Conservation (phyloP, 1,139 yeast genomes). For the Kluyveromyces sp. region DNA sequence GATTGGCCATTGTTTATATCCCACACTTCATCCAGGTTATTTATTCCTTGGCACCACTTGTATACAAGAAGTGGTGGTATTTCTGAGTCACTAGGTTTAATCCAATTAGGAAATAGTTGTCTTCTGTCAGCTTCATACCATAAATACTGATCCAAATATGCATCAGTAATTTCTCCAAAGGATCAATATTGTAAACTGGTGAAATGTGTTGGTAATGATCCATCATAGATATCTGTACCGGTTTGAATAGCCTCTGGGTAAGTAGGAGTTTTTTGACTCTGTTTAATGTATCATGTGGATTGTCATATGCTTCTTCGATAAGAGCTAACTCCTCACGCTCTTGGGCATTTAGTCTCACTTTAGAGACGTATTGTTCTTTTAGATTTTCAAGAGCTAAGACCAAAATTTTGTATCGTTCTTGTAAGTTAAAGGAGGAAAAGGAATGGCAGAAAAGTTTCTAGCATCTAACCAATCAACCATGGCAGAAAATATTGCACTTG, state of each 20-base stretch:
- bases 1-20: slow-evolving; percentile 64
- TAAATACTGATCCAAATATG: slow-evolving; percentile 87
- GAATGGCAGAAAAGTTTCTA: slow-evolving; percentile 76
- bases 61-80: slow-evolving; percentile 87
- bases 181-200: slow-evolving; percentile 85
- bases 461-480: slow-evolving; percentile 93
- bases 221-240: slow-evolving; percentile 82
- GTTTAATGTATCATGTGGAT: slow-evolving; percentile 87
- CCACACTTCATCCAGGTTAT: slow-evolving; percentile 76
- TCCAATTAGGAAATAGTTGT: slow-evolving; percentile 88
- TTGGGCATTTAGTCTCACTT: slow-evolving; percentile 72
- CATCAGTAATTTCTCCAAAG: slow-evolving; percentile 92
- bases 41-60: slow-evolving; percentile 94
- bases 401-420: slow-evolving; percentile 85
- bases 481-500: slow-evolving; percentile 75
- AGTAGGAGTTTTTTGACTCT: slow-evolving; percentile 75
- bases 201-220: slow-evolving; percentile 78
- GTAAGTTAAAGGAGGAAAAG: slow-evolving; percentile 88
- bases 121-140: slow-evolving; percentile 95
- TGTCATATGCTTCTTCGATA: slow-evolving; percentile 94
- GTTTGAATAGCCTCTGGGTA: slow-evolving; percentile 89
- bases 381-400: slow-evolving; percentile 84
- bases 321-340: slow-evolving; percentile 90
- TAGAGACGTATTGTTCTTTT: slow-evolving; percentile 77
- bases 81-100: slow-evolving; percentile 91